Evolutionary conservation across 139 green algal genomes (phyloP), one percentile per base, ranked within the genome.

Genomic region (Auxenochlorella pyrenoidosa): DNA sequence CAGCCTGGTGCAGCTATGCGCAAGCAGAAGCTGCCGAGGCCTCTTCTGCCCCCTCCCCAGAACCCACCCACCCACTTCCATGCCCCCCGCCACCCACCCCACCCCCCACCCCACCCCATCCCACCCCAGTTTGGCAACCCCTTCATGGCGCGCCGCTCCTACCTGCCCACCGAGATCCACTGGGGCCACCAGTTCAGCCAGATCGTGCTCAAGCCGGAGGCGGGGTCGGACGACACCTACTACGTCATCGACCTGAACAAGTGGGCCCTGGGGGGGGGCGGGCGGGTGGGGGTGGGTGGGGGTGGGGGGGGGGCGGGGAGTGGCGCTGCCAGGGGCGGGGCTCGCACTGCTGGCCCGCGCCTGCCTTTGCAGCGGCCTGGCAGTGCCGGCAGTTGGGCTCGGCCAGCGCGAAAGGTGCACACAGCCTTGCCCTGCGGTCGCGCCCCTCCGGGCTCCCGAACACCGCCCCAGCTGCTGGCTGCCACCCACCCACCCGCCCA

Each of bases 111-210:
- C 32, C 51, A 16, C 77, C 34, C 34, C 77, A 5, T 26, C 38
- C 22, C 28, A 22, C 36, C 59, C 5, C 82, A 86, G 85, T 90
- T 96, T 86, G 95, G 94, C 75, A 94, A 97, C 83, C 93, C 89
- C 38, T 98, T 98, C 92, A 96, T 95, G 90, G 90, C 93, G 0
- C 90, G 95, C 13, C 93, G 93, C 87, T 96, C 92, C 54, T 98
- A 97, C 89, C 87, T 97, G 85, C 92, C 95, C 28, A 80, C 75
- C 18, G 95, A 98, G 88, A 93, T 98, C 21, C 91, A 95, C 88
- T 98, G 95, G 95, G 96, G 96, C 73, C 90, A 96, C 90, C 63
- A 92, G 79, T 95, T 95, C 70, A 44, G 54, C 30, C 89, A 87
- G 66, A 93, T 97, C 78, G 94, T 97, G 40, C 32, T 63, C 10